Evolutionary conservation across 805 yeast genomes (phyloP), one percentile per base, ranked within the genome.

Genomic region (Maudiozyma saulgeensis): DNA sequence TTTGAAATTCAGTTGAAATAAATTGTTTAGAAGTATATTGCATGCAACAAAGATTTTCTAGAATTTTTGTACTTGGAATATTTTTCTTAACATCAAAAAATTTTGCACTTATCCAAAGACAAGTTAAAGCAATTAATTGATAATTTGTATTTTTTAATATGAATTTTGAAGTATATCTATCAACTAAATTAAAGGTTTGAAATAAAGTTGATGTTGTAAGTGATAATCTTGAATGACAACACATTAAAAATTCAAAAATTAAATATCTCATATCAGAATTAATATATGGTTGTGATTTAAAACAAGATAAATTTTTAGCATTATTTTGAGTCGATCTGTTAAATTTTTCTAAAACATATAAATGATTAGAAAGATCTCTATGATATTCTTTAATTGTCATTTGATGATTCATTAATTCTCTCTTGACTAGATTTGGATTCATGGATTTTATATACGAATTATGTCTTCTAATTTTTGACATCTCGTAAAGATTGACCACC

Each of bases 91-190:
- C 77, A 53, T 88, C 90, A 53, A 76, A 75, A 50, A 78, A 74
- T 63, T 90, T 90, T 37, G 95, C 77, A 1, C 96, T 90, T n/a
- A 90, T 79, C 97, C 97, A 91, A 45, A 90, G 68, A 28, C 95
- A 81, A 1, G 95, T 82, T 54, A 95, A 79, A 23, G 95, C 93
- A 26, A 90, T 79, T 48, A 90, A 73, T 67, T 89, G 97, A 61
- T 84, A 82, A 62, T 88, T 95, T 52, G 84, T 86, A 54, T 83
- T 79, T 63, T 83, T 79, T 7, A 88, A 88, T 23, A 86, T 78
- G 56, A 96, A 76, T 53, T 80, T 79, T 45, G 93, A 82, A 61
- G 95, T 83, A 69, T 90, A 90, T 49, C 96, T 77, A 66, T 91
- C 96, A 50, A 90, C 78, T 52, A 89, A 75, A 57, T 80, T 80